Evolutionary conservation across 2,329 filamentous ascomycete genomes (phyloP).

Genomic region (Colletotrichum destructivum): DNA sequence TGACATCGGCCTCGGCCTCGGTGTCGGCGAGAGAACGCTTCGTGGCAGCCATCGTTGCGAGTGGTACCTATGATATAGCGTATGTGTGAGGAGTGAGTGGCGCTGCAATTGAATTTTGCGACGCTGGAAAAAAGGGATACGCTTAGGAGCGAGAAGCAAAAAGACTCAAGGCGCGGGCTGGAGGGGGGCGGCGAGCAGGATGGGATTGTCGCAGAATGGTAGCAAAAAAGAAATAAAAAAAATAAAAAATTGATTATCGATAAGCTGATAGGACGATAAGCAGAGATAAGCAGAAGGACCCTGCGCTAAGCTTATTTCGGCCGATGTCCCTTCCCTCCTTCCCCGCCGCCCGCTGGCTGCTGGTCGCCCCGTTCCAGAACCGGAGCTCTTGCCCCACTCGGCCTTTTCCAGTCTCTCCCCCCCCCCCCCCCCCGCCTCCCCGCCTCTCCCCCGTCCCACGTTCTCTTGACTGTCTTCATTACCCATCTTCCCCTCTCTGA

Average conservation of each 20-base stretch:
- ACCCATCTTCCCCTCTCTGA: background rate
- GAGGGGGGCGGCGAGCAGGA: background rate
- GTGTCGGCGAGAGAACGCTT: constrained; percentile 54
- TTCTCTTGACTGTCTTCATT: constrained; percentile 19
- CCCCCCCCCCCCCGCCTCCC: background rate
- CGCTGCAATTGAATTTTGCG: background rate
- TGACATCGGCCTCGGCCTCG: constrained; percentile 53
- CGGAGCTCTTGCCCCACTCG: constrained; percentile 29
- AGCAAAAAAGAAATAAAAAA: background rate
- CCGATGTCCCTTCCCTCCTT: background rate
- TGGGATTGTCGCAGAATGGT: constrained; percentile 3
- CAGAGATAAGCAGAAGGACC: background rate
- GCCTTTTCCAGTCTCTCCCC: constrained; percentile 19
- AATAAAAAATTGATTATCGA: constrained; percentile 36
- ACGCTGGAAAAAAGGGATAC: constrained; percentile 6
- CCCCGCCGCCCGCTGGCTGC: background rate
- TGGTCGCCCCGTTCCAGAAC: constrained; percentile 13
- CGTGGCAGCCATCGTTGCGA: constrained; percentile 56
- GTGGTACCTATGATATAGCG: background rate
- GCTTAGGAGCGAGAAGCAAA: constrained; percentile 6
- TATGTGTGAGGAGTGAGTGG: background rate
- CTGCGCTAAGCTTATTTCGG: constrained; percentile 23
- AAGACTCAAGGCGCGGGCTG: constrained; percentile 7
- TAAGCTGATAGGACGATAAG: constrained; percentile 1
- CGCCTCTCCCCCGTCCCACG: constrained; percentile 22